Evolutionary conservation across 192 early-diverging fungal genomes (phyloP).

Genomic region (Gaertneriomyces sp.): DNA sequence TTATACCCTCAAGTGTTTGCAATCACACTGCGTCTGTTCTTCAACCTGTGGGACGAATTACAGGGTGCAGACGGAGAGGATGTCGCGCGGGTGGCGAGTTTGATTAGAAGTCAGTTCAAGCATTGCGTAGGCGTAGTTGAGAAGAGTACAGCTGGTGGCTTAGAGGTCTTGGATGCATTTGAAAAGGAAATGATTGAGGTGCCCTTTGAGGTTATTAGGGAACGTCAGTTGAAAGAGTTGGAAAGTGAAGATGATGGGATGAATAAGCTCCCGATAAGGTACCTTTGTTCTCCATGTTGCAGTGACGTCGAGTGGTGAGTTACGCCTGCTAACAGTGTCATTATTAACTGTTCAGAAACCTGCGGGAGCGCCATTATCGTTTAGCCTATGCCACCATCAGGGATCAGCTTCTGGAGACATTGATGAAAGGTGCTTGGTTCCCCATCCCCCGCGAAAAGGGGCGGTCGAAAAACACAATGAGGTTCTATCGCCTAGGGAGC

Average conservation of each 20-base stretch:
- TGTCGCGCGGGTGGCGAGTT: slow-evolving; percentile 42
- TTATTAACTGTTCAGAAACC: slow-evolving; percentile 40
- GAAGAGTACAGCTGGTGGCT: slow-evolving; percentile 24
- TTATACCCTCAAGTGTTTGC: slow-evolving; percentile 55
- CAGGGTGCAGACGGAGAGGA: slow-evolving; percentile 42
- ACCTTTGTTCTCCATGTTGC: neutral
- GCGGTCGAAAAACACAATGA: slow-evolving; percentile 27
- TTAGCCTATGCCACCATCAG: slow-evolving; percentile 69
- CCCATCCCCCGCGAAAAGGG: slow-evolving; percentile 48
- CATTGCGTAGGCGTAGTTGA: slow-evolving; percentile 2
- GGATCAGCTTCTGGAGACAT: slow-evolving; percentile 61
- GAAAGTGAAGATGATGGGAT: slow-evolving; percentile 66
- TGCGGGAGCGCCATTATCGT: slow-evolving; percentile 62
- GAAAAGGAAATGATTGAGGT: slow-evolving; percentile 58
- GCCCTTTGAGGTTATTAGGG: slow-evolving; percentile 58
- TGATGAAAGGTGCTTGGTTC: slow-evolving; percentile 67
- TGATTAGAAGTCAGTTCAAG: slow-evolving; percentile 63
- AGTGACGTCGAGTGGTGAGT: neutral
- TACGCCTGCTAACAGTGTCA: neutral
- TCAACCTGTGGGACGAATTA: slow-evolving; percentile 64
- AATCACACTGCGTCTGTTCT: slow-evolving; percentile 51
- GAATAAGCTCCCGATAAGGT: slow-evolving; percentile 58
- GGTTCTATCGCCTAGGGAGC: slow-evolving; percentile 61
- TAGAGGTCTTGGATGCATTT: slow-evolving; percentile 38
- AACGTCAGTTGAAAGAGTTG: slow-evolving; percentile 64